Conservation (phyloP, 305 asterid genomes). For the Euphrasia arctica region DNA sequence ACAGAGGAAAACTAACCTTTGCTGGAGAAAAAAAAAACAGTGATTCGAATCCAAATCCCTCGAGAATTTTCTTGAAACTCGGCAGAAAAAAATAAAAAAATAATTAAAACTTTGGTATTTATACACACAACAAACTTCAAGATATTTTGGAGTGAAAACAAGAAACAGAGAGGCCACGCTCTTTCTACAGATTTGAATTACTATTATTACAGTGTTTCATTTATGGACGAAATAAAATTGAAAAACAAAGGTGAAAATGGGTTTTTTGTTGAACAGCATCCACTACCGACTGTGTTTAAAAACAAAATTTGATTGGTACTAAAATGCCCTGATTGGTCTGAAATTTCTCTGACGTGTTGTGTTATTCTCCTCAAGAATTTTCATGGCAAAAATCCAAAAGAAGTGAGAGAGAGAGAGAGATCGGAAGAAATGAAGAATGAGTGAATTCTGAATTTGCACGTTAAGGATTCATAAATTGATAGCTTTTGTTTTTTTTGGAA, state of each 20-base stretch:
- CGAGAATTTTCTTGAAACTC: constrained; percentile 16
- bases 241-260: too few relatives aligned
- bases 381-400: background rate
- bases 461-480: too few relatives aligned
- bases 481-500: background rate
- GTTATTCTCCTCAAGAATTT: constrained; percentile 28
- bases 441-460: constrained; percentile 3
- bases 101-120: background rate
- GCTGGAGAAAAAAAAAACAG: constrained; percentile 6
- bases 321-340: constrained; percentile 21
- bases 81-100: background rate
- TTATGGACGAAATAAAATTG: too few relatives aligned
- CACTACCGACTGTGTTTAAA: too few relatives aligned
- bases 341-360: constrained; percentile 35
- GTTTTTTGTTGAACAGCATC: too few relatives aligned
- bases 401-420: background rate
- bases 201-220: too few relatives aligned
- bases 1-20: constrained; percentile 24
- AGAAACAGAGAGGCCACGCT: constrained; percentile 15
- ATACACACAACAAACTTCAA: constrained; percentile 13
- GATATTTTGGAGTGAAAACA: constrained; percentile 21
- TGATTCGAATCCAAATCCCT: background rate
- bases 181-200: constrained; percentile 12
- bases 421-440: background rate
- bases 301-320: too few relatives aligned